phyloP scores from a whole-genome alignment of 768 basidiomycete genomes.

The Russula sp. region DNA sequence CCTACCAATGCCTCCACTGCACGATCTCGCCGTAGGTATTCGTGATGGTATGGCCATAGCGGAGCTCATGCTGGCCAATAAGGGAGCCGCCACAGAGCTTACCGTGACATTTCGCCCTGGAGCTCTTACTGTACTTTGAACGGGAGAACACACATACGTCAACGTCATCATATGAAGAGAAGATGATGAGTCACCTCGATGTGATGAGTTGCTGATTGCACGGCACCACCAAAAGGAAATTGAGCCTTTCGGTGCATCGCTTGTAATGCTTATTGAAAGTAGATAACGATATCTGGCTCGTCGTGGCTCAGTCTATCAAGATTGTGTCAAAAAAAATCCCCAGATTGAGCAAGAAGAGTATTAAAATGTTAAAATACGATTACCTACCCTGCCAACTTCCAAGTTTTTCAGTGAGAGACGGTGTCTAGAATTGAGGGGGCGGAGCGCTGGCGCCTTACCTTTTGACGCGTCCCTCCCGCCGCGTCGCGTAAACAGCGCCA shows the following conservation, averaged over 20 bases:
- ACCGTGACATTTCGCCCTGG: constrained; percentile 62
- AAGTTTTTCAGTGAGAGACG: neutral
- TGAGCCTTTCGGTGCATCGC: neutral
- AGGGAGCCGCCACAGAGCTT: constrained; percentile 47
- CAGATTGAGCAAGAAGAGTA: neutral
- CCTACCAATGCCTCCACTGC: constrained; percentile 73
- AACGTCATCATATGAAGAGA: neutral
- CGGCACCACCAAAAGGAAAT: neutral
- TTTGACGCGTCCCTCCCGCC: constrained; percentile 1
- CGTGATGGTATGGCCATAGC: constrained; percentile 51
- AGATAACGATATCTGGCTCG: neutral
- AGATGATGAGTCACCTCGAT: constrained; percentile 8
- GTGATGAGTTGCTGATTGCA: constrained; percentile 1
- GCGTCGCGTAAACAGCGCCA: constrained; percentile 8
- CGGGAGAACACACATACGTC: neutral
- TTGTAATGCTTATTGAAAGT: neutral
- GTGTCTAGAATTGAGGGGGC: neutral
- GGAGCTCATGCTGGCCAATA: constrained; percentile 49
- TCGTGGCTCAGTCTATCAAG: neutral
- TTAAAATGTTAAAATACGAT: neutral
- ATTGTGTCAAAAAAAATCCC: too few species aligned
- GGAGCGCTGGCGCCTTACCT: neutral
- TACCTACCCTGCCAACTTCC: neutral
- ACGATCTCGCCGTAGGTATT: constrained; percentile 53
- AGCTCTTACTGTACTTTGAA: constrained; percentile 62